Conservation (phyloP, 2,329 filamentous ascomycete genomes). For the Fusarium kyushuense region DNA sequence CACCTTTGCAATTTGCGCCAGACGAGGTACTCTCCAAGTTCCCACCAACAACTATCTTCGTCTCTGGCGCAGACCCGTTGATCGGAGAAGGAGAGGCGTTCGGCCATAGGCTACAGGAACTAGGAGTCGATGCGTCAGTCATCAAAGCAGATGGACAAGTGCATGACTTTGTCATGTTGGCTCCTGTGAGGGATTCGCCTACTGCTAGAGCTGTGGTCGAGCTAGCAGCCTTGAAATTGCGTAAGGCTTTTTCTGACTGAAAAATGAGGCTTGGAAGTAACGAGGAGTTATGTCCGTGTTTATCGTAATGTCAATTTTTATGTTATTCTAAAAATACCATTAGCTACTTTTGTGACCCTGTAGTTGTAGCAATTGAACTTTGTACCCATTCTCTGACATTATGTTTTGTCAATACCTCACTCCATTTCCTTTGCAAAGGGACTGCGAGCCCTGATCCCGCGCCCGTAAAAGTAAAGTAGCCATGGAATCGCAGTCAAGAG, state of each 20-base stretch:
- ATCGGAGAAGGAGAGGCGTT: slow-evolving; percentile 27
- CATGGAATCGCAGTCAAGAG: slow-evolving; percentile 75
- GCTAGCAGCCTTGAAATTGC: slow-evolving; percentile 15
- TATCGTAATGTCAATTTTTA: rapidly evolving
- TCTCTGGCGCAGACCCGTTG: slow-evolving; percentile 18
- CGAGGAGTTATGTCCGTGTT: rapidly evolving
- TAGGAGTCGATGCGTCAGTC: slow-evolving; percentile 10
- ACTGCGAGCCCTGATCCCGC: slow-evolving; percentile 70
- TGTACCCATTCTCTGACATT: neutral
- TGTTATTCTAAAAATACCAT: too few relatives aligned
- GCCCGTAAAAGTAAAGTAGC: slow-evolving; percentile 74
- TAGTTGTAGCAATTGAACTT: rapidly evolving
- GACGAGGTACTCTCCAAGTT: slow-evolving; percentile 25
- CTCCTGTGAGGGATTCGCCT: slow-evolving; percentile 3
- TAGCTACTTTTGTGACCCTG: neutral
- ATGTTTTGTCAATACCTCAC: too few relatives aligned
- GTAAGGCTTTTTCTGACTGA: neutral
- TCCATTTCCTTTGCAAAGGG: slow-evolving; percentile 63
- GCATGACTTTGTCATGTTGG: slow-evolving; percentile 28
- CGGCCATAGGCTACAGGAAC: slow-evolving; percentile 16
- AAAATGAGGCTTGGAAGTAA: rapidly evolving
- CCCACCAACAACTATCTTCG: slow-evolving; percentile 12
- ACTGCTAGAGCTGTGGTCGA: slow-evolving; percentile 27
- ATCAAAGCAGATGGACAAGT: slow-evolving; percentile 29
- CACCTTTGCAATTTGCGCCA: slow-evolving; percentile 6